Percentiles rank a stretch among this genome's conserved stretches.
Conservation (phyloP, 106 monocot species). For the Dendrobium nobile region DNA sequence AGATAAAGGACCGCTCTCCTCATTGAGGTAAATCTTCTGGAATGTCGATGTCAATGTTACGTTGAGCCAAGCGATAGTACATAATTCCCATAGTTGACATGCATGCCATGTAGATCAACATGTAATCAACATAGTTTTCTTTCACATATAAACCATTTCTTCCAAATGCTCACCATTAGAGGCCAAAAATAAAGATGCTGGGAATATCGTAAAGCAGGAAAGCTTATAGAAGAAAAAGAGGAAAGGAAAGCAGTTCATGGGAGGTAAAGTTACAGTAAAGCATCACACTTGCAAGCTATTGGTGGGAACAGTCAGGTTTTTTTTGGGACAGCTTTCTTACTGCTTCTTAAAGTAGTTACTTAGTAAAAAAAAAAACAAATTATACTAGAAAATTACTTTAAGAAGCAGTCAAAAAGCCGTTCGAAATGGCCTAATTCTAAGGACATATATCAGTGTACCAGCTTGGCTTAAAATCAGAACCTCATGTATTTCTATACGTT, state of each 20-base stretch:
- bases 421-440: too few species aligned
- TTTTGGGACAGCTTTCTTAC: too few species aligned
- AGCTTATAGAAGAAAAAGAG: neutral
- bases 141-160: neutral
- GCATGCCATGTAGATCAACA: slow-evolving; percentile 52
- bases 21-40: slow-evolving; percentile 65
- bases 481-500: too few species aligned
- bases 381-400: too few species aligned
- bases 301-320: too few species aligned
- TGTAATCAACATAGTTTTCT: neutral
- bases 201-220: neutral
- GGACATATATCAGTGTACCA: too few species aligned
- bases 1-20: neutral
- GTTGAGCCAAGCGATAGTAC: slow-evolving; percentile 81
- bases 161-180: neutral
- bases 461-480: too few species aligned
- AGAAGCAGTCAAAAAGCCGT: too few species aligned
- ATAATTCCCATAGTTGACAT: slow-evolving; percentile 95
- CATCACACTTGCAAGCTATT: neutral
- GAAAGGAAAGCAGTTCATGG: neutral
- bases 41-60: slow-evolving; percentile 42
- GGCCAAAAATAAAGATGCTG: neutral
- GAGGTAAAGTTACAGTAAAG: neutral
- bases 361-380: too few species aligned
- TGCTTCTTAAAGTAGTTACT: too few species aligned